These are phyloP conservation scores for Rhizopogon vinicolor DNA, from an alignment of 768 basidiomycete species.

Conservation along the genomic window DNA sequence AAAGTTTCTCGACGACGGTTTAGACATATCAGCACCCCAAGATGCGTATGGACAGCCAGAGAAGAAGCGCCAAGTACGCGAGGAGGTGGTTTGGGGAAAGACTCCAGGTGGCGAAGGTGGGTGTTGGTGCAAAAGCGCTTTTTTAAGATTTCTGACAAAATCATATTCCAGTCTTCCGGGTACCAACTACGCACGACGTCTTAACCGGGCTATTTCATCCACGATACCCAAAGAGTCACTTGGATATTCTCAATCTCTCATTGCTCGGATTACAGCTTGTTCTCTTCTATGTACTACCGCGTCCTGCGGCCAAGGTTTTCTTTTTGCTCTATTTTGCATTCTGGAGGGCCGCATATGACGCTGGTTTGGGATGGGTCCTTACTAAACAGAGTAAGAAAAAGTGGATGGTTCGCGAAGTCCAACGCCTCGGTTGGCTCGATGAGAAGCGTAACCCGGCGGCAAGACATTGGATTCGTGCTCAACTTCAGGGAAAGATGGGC, in stretches of 20 bases:
- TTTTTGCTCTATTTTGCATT: slow-evolving; percentile 91
- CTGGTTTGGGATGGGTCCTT: slow-evolving; percentile 89
- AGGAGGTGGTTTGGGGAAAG: slow-evolving; percentile 85
- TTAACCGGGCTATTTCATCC: slow-evolving; percentile 84
- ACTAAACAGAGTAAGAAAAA: slow-evolving; percentile 93
- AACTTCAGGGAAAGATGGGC: slow-evolving; percentile 91
- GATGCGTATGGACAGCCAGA: slow-evolving; percentile 7
- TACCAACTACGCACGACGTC: slow-evolving; percentile 90
- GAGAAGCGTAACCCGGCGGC: slow-evolving; percentile 53
- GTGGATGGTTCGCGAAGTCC: slow-evolving; percentile 85
- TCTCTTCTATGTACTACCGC: slow-evolving; percentile 67
- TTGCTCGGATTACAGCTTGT: slow-evolving; percentile 73
- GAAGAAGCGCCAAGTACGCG: slow-evolving; percentile 11
- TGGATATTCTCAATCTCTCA: slow-evolving; percentile 82
- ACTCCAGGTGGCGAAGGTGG: slow-evolving; percentile 76
- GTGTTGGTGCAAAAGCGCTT: slow-evolving; percentile 10
- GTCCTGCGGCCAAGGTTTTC: slow-evolving; percentile 49
- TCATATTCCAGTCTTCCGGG: slow-evolving; percentile 69
- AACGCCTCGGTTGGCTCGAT: slow-evolving; percentile 88
- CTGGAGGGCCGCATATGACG: slow-evolving; percentile 91
- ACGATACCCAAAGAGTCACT: slow-evolving; percentile 77
- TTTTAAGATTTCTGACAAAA: slow-evolving; percentile 2
- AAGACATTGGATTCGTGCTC: slow-evolving; percentile 79
- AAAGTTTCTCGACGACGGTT: slow-evolving; percentile 1
- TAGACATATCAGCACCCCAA: not conserved